Evolutionary conservation across 306 rosid species (phyloP), one percentile per base, ranked within the genome.

Genomic region (Medicago arabica): DNA sequence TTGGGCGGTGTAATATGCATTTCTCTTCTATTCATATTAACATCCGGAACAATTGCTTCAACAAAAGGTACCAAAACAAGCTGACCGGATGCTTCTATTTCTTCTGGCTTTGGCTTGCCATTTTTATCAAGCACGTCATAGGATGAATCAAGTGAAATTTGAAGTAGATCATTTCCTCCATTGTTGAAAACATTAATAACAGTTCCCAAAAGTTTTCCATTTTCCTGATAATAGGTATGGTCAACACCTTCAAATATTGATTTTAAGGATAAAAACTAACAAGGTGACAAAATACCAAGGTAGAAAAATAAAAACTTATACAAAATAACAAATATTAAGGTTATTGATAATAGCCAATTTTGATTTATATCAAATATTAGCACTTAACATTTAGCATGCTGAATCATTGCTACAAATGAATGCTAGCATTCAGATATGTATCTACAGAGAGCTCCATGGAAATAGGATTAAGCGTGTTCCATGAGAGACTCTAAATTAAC

Each of bases 61-160:
- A 92, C 99, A 86, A 95, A 95, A 41, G 99, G 99, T 65, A 95
- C 85, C 96, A 90, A 89, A 55, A 90, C 87, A 64, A 82, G 95
- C 80, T 89, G 97, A 78, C 43, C 81, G 41, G 93, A 90, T 54
- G 63, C 72, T 46, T 83, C 85, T 21, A 78, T 64, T 60, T 83
- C 95, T 54, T 74, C 65, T 31, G 96, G 63, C 79, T 72, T 87
- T 82, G 85, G 70, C 83, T 87, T 85, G 80, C 93, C 89, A 40
- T 82, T 81, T 76, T 86, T 71, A 75, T 88, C 88, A 80, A 88
- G 81, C 39, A 82, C 57, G 43, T 84, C 87, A 75, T 84, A 63
- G 16, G 93, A 90, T 65, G 95, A 63, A 85, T 95, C 86, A 47
- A 92, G 97, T 75, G 67, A 84, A 78, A 92, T 89, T 53, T 92